Evolutionary conservation across 164 flowering plant genomes (phyloP).

Genomic region (Macadamia integrifolia): DNA sequence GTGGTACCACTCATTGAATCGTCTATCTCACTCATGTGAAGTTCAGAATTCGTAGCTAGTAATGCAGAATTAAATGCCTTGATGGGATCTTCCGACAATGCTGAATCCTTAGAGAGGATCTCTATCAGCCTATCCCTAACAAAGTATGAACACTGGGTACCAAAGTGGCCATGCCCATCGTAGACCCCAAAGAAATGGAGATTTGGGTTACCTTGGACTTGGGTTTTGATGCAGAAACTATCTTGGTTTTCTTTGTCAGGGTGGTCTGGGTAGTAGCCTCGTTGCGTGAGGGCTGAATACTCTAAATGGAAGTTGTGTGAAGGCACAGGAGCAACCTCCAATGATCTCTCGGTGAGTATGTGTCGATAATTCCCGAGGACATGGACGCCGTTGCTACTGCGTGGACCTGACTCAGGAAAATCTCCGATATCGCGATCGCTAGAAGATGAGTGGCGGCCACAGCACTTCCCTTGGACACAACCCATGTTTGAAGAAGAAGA

Average conservation of each 20-base stretch:
- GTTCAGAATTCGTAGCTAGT: slow-evolving; percentile 47
- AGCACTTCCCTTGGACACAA: slow-evolving; percentile 74
- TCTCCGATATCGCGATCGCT: slow-evolving; percentile 24
- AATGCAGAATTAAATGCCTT: slow-evolving; percentile 70
- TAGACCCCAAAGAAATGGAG: slow-evolving; percentile 97
- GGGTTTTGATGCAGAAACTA: slow-evolving; percentile 66
- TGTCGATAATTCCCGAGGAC: slow-evolving; percentile 14
- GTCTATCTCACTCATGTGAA: slow-evolving; percentile 73
- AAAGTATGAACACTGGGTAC: slow-evolving; percentile 74
- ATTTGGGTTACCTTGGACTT: slow-evolving; percentile 80
- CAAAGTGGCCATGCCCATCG: slow-evolving; percentile 94
- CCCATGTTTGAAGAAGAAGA: slow-evolving; percentile 47
- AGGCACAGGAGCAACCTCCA: slow-evolving; percentile 59
- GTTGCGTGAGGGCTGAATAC: slow-evolving; percentile 65
- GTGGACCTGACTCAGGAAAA: slow-evolving; percentile 11
- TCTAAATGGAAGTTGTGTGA: slow-evolving; percentile 58
- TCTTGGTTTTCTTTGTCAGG: slow-evolving; percentile 92
- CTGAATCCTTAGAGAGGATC: slow-evolving; percentile 40
- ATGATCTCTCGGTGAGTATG: slow-evolving; percentile 40
- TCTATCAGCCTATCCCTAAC: slow-evolving; percentile 71
- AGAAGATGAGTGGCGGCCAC: slow-evolving; percentile 40
- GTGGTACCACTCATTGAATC: slow-evolving; percentile 98
- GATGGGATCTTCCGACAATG: slow-evolving; percentile 64
- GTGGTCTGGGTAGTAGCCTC: slow-evolving; percentile 86
- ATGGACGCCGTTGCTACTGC: slow-evolving; percentile 7